phyloP scores from a whole-genome alignment of 1,284 basidiomycete species.

The Ustilago esculenta region DNA sequence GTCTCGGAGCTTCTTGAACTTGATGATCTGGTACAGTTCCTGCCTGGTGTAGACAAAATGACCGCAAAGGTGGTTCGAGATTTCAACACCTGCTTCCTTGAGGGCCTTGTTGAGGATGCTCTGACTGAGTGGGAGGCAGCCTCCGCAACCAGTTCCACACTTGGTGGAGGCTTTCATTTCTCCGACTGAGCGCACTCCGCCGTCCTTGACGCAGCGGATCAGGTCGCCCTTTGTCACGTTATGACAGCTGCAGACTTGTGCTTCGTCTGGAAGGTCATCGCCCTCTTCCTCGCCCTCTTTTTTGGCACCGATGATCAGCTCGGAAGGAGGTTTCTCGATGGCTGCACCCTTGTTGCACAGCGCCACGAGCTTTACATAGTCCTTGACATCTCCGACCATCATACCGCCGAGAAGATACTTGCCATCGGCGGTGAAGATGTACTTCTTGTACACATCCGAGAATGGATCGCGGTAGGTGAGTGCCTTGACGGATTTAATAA shows the following conservation, averaged over 20 bases:
- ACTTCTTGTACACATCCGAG: conserved; percentile 73
- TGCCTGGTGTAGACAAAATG: conserved; percentile 77
- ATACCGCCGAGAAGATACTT: conserved; percentile 80
- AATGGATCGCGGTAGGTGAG: conserved; percentile 80
- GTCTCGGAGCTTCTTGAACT: conserved; percentile 75
- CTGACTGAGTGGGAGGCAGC: conserved; percentile 74
- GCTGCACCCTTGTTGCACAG: conserved; percentile 80
- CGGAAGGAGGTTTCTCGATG: conserved; percentile 75
- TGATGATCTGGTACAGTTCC: conserved; percentile 77
- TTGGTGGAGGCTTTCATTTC: conserved; percentile 78
- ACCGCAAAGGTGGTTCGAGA: conserved; percentile 75
- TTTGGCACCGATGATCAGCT: conserved; percentile 75
- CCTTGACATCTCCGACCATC: conserved; percentile 80
- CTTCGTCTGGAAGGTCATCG: conserved; percentile 77
- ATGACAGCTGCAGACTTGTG: conserved; percentile 78
- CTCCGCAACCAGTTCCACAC: conserved; percentile 78
- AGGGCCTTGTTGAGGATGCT: conserved; percentile 75
- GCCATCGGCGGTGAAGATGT: conserved; percentile 80
- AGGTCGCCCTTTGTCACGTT: conserved; percentile 77
- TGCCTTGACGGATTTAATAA: conserved; percentile 70
- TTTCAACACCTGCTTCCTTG: conserved; percentile 75
- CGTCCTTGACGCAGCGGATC: conserved; percentile 71
- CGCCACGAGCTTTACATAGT: conserved; percentile 77
- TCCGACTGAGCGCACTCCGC: conserved; percentile 71
- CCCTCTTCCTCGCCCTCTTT: conserved; percentile 73